Conservation (phyloP, 1,284 basidiomycete species). For the Trichosporon ovoides region DNA sequence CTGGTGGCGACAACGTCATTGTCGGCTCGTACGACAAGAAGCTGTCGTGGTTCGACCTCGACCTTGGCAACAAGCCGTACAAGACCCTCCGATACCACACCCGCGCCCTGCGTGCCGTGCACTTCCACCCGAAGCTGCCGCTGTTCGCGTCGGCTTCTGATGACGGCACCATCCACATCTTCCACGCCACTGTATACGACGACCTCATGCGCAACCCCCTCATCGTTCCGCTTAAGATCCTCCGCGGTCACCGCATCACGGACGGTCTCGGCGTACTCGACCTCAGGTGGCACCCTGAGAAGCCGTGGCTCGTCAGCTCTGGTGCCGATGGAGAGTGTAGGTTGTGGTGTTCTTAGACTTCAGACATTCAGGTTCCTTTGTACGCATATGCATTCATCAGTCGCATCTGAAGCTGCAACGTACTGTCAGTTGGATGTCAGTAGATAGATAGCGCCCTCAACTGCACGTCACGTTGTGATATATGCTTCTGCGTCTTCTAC, state of each 20-base stretch:
- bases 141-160: slow-evolving; percentile 94
- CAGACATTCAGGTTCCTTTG: background rate
- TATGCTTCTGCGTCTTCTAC: slow-evolving; percentile 8
- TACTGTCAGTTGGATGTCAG: background rate
- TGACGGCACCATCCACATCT: slow-evolving; percentile 93
- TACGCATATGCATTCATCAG: slow-evolving; percentile 1
- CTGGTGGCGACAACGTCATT: slow-evolving; percentile 90
- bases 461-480: background rate
- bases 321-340: slow-evolving; percentile 87
- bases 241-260: slow-evolving; percentile 77
- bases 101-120: slow-evolving; percentile 81
- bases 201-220: slow-evolving; percentile 93
- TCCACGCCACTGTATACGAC: slow-evolving; percentile 89
- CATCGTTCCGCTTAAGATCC: slow-evolving; percentile 94
- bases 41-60: slow-evolving; percentile 97
- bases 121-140: slow-evolving; percentile 90
- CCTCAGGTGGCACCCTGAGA: slow-evolving; percentile 77
- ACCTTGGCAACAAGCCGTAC: slow-evolving; percentile 91
- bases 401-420: background rate
- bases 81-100: slow-evolving; percentile 94
- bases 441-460: no score
- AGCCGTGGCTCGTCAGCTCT: slow-evolving; percentile 89
- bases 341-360: slow-evolving; percentile 61
- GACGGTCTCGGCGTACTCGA: slow-evolving; percentile 89
- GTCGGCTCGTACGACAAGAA: slow-evolving; percentile 97